These are phyloP conservation scores for Backusella sp. DNA, from an alignment of 192 early-diverging fungal species.

Conservation along the genomic window DNA sequence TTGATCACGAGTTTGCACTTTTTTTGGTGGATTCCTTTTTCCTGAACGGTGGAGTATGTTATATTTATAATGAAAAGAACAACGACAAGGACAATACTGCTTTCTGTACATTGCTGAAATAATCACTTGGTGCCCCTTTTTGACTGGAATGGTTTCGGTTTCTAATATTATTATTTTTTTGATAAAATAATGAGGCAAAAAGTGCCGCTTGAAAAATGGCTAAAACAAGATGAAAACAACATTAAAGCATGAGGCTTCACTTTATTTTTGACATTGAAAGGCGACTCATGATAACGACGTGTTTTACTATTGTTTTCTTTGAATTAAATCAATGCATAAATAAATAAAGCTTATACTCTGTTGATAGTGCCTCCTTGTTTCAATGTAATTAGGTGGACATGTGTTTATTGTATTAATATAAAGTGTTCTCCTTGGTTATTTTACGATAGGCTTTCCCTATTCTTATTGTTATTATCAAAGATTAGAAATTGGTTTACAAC, in stretches of 20 bases:
- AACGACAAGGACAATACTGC: not conserved
- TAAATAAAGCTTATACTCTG: no score
- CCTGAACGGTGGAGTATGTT: not conserved
- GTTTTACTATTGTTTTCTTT: no score
- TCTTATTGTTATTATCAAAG: no score
- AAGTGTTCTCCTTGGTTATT: not conserved
- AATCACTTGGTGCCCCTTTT: not conserved
- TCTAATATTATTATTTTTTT: not conserved
- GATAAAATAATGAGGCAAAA: not conserved
- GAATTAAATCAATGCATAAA: no score
- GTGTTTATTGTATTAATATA: not conserved
- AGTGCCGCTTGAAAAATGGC: not conserved
- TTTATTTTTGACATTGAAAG: no score
- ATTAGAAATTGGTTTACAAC: no score
- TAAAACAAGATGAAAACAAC: not conserved
- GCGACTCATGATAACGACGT: no score
- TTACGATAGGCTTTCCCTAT: no score
- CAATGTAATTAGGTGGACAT: not conserved
- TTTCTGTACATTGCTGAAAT: not conserved
- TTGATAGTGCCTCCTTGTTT: no score
- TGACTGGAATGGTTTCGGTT: not conserved
- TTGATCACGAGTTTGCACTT: not conserved
- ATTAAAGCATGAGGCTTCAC: not conserved
- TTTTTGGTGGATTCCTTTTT: not conserved
- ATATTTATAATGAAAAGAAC: not conserved